Conservation (phyloP, 2,329 filamentous ascomycete genomes). For the Ascocoryne sarcoides region DNA sequence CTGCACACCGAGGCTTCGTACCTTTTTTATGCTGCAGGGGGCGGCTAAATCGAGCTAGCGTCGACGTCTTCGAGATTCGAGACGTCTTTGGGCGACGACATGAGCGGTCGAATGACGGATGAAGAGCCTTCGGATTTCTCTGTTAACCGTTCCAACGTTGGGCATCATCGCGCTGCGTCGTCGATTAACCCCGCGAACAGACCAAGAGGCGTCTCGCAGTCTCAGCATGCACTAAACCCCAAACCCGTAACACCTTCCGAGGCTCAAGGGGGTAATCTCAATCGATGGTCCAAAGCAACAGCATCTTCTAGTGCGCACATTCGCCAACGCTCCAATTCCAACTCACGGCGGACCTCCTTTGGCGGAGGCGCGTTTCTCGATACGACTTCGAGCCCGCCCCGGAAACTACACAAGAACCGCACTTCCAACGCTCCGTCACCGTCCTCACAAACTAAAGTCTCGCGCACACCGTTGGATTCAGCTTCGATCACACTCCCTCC, state of each 20-base stretch:
- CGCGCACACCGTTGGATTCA: slow-evolving; percentile 12
- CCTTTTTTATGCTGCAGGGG: background rate
- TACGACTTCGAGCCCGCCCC: slow-evolving; percentile 12
- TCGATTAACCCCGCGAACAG: background rate
- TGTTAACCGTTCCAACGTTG: background rate
- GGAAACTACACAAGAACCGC: slow-evolving; percentile 21
- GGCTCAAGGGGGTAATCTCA: slow-evolving; percentile 16
- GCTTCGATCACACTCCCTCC: slow-evolving; percentile 19
- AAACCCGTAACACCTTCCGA: slow-evolving; percentile 16
- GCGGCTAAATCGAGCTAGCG: background rate
- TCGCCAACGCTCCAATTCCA: slow-evolving; percentile 14
- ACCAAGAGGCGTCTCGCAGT: slow-evolving; percentile 1
- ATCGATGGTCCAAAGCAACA: slow-evolving; percentile 20
- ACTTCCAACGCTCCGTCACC: slow-evolving; percentile 18
- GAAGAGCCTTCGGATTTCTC: background rate
- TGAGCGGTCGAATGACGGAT: background rate
- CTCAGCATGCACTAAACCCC: slow-evolving; percentile 14
- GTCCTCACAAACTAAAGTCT: slow-evolving; percentile 10
- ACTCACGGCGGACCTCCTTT: slow-evolving; percentile 17
- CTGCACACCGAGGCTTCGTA: too few species aligned
- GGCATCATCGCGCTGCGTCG: background rate
- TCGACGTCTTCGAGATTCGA: background rate
- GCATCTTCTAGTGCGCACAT: slow-evolving; percentile 13
- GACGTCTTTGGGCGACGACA: background rate
- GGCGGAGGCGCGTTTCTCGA: slow-evolving; percentile 13